Conservation (phyloP, 2,329 filamentous ascomycete species). For the Fonsecaea erecta region DNA sequence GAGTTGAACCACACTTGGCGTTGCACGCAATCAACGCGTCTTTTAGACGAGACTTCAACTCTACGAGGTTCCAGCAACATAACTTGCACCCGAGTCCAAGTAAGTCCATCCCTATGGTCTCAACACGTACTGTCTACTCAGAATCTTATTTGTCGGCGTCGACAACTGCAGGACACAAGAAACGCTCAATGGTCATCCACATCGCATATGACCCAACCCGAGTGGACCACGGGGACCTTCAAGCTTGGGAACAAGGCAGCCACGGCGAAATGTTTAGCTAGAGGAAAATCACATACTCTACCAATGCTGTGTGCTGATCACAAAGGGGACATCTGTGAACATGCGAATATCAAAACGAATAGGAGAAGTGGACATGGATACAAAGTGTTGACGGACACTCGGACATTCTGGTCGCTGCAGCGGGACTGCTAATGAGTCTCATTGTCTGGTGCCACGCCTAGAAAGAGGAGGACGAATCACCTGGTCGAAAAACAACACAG, state of each 20-base stretch:
- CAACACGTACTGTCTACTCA: not conserved
- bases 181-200: conserved; percentile 20
- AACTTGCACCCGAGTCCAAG: not conserved
- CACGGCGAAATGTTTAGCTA: conserved; percentile 22
- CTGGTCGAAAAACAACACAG: not conserved
- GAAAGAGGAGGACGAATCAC: not conserved
- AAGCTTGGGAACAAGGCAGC: conserved; percentile 15
- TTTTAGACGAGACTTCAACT: conserved; percentile 14
- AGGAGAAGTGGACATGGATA: not conserved
- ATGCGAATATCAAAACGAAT: not conserved
- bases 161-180: conserved; percentile 1
- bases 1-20: not conserved
- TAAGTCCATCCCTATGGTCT: conserved; percentile 8
- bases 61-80: conserved; percentile 14
- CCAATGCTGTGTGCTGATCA: not conserved
- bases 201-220: conserved; percentile 14
- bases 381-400: not conserved
- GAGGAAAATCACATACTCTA: not conserved
- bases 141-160: not conserved
- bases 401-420: not conserved
- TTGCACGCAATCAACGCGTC: conserved; percentile 4
- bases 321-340: not conserved
- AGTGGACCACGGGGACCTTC: not conserved
- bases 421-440: not conserved
- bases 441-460: not conserved